These are phyloP conservation scores for Perkinsus marinus DNA, from an alignment of 169 alveolate species.

Conservation along the genomic window DNA sequence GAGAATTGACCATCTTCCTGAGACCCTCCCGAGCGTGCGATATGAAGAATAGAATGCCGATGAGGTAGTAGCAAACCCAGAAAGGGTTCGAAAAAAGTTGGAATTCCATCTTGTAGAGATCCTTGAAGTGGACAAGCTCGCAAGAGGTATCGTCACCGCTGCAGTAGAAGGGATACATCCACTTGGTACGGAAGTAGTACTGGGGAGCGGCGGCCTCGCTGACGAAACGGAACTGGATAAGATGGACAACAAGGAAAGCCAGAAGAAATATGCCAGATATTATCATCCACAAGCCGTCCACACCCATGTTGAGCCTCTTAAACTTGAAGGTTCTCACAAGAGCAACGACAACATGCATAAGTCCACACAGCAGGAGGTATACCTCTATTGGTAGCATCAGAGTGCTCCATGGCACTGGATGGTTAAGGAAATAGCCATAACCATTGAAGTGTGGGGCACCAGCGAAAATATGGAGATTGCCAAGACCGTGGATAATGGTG, in stretches of 20 bases:
- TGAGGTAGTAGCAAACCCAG: not conserved
- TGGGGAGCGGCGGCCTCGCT: not conserved
- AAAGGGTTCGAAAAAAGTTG: not conserved
- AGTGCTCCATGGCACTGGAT: not conserved
- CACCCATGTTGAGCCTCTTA: not conserved
- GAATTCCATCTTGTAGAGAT: slow-evolving; percentile 16
- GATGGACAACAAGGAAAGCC: slow-evolving; percentile 21
- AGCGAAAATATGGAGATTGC: slow-evolving; percentile 26
- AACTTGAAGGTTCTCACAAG: slow-evolving; percentile 24
- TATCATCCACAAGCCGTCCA: slow-evolving; percentile 9
- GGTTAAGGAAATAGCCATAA: not conserved
- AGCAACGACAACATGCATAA: slow-evolving; percentile 22
- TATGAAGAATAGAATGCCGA: not conserved
- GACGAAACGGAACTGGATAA: slow-evolving; percentile 7
- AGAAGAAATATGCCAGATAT: slow-evolving; percentile 12
- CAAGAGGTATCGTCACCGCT: not conserved
- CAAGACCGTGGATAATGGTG: slow-evolving; percentile 28
- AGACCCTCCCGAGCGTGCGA: not conserved
- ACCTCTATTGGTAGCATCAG: slow-evolving; percentile 9
- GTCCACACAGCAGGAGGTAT: slow-evolving; percentile 16
- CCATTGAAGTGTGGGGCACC: slow-evolving; percentile 30
- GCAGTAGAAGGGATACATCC: not conserved
- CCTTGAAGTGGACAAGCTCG: not conserved
- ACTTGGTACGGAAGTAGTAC: not conserved
- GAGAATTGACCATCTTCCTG: not conserved